Conservation (phyloP, 129 eudicot genomes). For the Mikania micrantha region DNA sequence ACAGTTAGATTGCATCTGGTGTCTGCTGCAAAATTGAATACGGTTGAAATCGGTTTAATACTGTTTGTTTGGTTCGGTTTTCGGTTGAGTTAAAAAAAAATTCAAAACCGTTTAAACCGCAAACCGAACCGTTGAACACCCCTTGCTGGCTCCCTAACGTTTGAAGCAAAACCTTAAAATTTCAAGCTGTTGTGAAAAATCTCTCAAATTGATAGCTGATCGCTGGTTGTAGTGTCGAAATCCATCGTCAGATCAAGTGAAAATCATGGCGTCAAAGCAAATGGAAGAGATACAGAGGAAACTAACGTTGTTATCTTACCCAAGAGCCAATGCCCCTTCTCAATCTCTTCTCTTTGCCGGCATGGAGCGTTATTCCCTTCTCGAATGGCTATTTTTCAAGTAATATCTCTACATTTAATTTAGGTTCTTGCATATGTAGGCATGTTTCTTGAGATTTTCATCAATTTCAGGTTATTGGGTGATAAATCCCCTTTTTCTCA, state of each 20-base stretch:
- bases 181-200: not conserved
- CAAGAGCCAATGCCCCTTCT: conserved; percentile 86
- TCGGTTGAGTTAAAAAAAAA: too few species aligned
- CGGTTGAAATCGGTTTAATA: too few species aligned
- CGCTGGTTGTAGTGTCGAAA: not conserved
- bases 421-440: not conserved
- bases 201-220: not conserved
- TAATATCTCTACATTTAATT: not conserved
- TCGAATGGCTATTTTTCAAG: conserved; percentile 98
- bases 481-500: conserved; percentile 92
- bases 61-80: too few species aligned
- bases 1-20: too few species aligned
- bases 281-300: conserved; percentile 94
- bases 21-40: too few species aligned
- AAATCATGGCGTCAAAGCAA: conserved; percentile 83
- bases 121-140: too few species aligned
- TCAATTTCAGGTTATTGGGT: conserved; percentile 63
- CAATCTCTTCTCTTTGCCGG: conserved; percentile 97
- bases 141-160: too few species aligned
- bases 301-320: conserved; percentile 58
- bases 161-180: conserved; percentile 10
- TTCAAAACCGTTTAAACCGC: too few species aligned
- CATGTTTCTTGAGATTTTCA: not conserved
- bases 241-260: not conserved
- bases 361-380: conserved; percentile 98